Evolutionary conservation across 2,329 filamentous ascomycete species (phyloP).

Genomic region (Trichoderma breve): DNA sequence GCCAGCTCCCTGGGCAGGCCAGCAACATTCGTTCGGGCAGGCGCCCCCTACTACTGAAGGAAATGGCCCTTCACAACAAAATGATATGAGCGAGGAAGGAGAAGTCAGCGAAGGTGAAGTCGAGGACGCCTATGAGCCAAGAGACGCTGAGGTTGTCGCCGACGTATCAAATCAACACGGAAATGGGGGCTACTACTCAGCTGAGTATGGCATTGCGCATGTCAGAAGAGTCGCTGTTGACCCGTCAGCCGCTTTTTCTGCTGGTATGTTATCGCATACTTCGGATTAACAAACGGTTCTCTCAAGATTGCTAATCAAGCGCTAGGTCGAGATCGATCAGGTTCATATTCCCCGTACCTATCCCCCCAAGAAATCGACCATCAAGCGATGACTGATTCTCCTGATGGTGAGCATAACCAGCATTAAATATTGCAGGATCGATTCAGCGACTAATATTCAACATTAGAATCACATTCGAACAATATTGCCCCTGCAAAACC

Average conservation of each 20-base stretch:
- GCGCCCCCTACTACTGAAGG: neutral
- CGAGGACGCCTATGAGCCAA: slow-evolving; percentile 55
- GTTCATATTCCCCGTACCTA: slow-evolving; percentile 53
- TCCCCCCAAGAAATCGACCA: slow-evolving; percentile 48
- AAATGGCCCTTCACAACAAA: slow-evolving; percentile 10
- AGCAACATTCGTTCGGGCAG: neutral
- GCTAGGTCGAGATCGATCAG: slow-evolving; percentile 43
- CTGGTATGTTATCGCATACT: neutral
- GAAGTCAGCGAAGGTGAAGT: slow-evolving; percentile 71
- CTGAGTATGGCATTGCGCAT: neutral
- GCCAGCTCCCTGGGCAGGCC: slow-evolving; percentile 4
- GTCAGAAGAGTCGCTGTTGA: neutral
- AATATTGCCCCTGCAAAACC: neutral
- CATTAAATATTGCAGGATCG: neutral
- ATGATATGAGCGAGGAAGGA: slow-evolving; percentile 60
- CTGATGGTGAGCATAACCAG: neutral
- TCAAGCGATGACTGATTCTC: neutral
- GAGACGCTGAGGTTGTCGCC: slow-evolving; percentile 13
- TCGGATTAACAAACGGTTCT: neutral
- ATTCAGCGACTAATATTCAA: neutral
- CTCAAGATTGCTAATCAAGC: neutral
- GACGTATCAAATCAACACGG: neutral
- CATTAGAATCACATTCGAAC: neutral
- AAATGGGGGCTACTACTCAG: neutral
- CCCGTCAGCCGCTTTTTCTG: neutral